Evolutionary conservation across 23 red algal species (phyloP).

Genomic region (Gracilaria vermiculophylla): DNA sequence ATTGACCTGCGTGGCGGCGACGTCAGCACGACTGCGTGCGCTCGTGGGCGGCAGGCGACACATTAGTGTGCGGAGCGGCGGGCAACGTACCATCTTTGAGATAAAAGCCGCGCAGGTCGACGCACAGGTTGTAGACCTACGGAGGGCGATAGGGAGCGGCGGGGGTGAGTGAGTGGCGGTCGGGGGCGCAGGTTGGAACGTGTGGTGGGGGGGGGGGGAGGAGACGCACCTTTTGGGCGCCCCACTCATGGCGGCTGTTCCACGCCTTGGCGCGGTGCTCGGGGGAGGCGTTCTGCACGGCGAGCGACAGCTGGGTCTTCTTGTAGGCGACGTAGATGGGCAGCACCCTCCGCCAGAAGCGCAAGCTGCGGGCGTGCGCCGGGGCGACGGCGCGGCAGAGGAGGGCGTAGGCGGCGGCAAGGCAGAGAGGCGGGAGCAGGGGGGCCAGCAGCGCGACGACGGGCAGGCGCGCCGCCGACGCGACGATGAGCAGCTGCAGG

Average conservation of each 20-base stretch:
- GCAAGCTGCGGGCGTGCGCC: slow-evolving; percentile 57
- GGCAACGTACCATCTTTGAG: slow-evolving; percentile 81
- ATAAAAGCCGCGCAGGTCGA: slow-evolving; percentile 88
- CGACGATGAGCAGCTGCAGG: slow-evolving; percentile 33
- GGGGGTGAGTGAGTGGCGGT: no score
- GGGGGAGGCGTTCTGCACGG: slow-evolving; percentile 9
- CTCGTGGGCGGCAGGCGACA: background rate
- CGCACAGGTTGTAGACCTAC: slow-evolving; percentile 61
- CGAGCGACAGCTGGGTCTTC: slow-evolving; percentile 64
- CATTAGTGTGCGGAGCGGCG: background rate
- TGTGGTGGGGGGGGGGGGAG: no score
- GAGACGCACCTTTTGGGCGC: slow-evolving; percentile 50
- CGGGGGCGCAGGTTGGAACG: no score
- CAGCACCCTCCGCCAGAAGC: slow-evolving; percentile 88
- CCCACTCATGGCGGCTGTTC: slow-evolving; percentile 84
- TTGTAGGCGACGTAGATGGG: slow-evolving; percentile 85
- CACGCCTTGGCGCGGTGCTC: slow-evolving; percentile 48
- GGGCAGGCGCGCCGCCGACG: slow-evolving; percentile 9
- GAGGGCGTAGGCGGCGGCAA: slow-evolving; percentile 17
- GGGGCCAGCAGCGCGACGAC: background rate
- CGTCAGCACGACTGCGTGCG: background rate
- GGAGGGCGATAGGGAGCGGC: background rate
- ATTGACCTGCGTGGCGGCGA: slow-evolving; percentile 39
- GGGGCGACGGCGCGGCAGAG: background rate
- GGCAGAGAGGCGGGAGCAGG: slow-evolving; percentile 22